Evolutionary conservation across 192 early-diverging fungal genomes (phyloP), one percentile per base, ranked within the genome.

Genomic region (Coemansia furcata): DNA sequence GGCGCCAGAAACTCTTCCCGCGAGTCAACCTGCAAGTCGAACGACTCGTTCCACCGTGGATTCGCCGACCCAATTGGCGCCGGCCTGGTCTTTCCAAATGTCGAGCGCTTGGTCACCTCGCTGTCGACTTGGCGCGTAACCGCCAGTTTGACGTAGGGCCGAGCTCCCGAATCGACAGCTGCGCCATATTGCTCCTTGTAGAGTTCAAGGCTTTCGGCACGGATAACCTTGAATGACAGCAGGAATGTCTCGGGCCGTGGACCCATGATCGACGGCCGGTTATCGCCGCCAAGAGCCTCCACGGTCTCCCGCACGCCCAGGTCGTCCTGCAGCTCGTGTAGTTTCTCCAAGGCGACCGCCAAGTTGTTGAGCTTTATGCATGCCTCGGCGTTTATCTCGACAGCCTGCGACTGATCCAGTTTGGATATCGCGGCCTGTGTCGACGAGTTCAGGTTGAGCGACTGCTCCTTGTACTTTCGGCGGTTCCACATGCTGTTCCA

Each of bases 21-120:
- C 38, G 87, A 77, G 6, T 68, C 78, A 26, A 92, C 62, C 11
- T 85, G 84, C 40, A 89, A 74, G 59, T 94, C 89, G 72, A 91
- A 91, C 29, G 85, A 80, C 73, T 94, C 86, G 62, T 94, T 89
- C 92, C 92, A 94, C 29, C 90, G 84, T n/a, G 90, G 91, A 60
- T 92, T 92, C 8, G 87, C 60, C 0, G 68, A 15, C 4, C 76
- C 72, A 0, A 64, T n/a, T 1, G 71, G 47, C 0, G 71, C 73
- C 9, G 71, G 70, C 10, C 82, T 76, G 3, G 90, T 89, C 37
- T 87, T 87, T 60, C 63, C 86, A 88, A 63, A 88, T 65, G 30
- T 88, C 83, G 57, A 82, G 69, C 65, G 89, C 83, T 73, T 86
- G 69, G 68, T 78, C 76, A 39, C 88, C 65, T 50, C 66, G 63